Percentiles rank a stretch among this genome's conserved stretches.
phyloP scores from a whole-genome alignment of 495 filamentous ascomycete genomes.

The Aspergillus coremiiformis region DNA sequence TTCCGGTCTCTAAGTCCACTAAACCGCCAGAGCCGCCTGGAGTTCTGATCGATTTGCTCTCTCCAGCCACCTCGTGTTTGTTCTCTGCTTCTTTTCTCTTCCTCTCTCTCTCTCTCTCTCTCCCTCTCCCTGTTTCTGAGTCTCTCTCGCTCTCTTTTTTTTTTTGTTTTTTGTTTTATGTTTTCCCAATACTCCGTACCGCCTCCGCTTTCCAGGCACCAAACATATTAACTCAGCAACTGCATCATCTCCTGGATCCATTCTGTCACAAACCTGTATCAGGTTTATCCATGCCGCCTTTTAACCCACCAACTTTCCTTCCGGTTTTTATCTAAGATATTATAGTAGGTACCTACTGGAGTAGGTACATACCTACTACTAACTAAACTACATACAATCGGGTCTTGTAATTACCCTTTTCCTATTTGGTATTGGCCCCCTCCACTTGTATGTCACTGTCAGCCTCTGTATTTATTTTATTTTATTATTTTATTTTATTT shows the following conservation, averaged over 20 bases:
- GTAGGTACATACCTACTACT: no score
- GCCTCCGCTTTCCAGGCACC: not conserved
- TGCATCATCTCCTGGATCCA: slow-evolving; percentile 1
- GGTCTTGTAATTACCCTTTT: not conserved
- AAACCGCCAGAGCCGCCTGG: slow-evolving; percentile 8
- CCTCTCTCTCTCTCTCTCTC: slow-evolving; percentile 3
- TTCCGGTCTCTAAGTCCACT: not conserved
- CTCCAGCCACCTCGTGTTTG: slow-evolving; percentile 11
- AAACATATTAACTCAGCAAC: not conserved
- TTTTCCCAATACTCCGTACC: not conserved
- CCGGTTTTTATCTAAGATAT: no score
- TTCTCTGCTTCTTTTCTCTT: slow-evolving; percentile 1
- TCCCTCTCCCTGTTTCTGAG: slow-evolving; percentile 1
- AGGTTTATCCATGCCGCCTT: not conserved
- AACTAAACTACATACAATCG: not conserved
- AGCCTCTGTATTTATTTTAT: not conserved
- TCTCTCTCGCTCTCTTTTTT: not conserved
- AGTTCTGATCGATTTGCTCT: slow-evolving; percentile 4
- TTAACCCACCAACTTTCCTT: not conserved
- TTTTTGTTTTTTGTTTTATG: not conserved
- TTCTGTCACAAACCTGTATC: not conserved
- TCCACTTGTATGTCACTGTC: slow-evolving; percentile 8
- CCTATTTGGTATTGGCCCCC: not conserved
- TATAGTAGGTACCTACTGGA: no score
- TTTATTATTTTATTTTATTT: slow-evolving; percentile 6